These are phyloP conservation scores for Lentinula novae-zelandiae DNA, from an alignment of 1,284 basidiomycete genomes.

Conservation along the genomic window DNA sequence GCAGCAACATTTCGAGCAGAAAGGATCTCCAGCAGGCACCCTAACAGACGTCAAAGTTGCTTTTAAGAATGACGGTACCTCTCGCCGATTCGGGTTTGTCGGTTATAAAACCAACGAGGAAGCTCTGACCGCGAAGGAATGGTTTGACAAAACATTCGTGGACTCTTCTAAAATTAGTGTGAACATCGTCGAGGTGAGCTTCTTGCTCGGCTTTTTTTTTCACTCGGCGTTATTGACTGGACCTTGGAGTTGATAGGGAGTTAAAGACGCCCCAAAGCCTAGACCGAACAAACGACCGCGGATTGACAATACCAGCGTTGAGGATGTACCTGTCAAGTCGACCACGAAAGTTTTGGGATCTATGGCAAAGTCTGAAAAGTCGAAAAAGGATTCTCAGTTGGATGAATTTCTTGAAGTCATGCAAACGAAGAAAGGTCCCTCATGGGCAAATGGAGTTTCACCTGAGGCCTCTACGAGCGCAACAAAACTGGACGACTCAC, in stretches of 20 bases:
- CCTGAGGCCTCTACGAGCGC: slow-evolving; percentile 16
- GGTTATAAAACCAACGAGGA: slow-evolving; percentile 85
- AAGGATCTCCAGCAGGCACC: slow-evolving; percentile 57
- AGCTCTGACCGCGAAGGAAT: slow-evolving; percentile 73
- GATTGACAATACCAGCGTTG: slow-evolving; percentile 36
- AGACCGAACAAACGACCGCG: slow-evolving; percentile 69
- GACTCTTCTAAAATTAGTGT: slow-evolving; percentile 76
- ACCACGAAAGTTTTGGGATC: slow-evolving; percentile 17
- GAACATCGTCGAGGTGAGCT: slow-evolving; percentile 70
- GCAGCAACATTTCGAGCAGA: slow-evolving; percentile 66
- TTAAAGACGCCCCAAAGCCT: slow-evolving; percentile 61
- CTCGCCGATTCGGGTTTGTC: slow-evolving; percentile 88
- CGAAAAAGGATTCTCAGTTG: slow-evolving; percentile 37
- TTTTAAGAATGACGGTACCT: slow-evolving; percentile 72
- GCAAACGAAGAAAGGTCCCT: slow-evolving; percentile 55
- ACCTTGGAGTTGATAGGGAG: slow-evolving; percentile 38
- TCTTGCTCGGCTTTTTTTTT: slow-evolving; percentile 5
- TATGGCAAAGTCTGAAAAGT: slow-evolving; percentile 19
- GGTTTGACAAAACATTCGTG: slow-evolving; percentile 85
- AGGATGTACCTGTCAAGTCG: slow-evolving; percentile 19
- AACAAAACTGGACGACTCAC: slow-evolving; percentile 10
- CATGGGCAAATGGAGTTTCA: slow-evolving; percentile 59
- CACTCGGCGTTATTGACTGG: slow-evolving; percentile 10
- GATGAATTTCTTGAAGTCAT: slow-evolving; percentile 64
- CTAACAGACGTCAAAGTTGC: slow-evolving; percentile 91